phyloP scores from a whole-genome alignment of 2,329 filamentous ascomycete genomes.

The Magnaporthiopsis incrustans region DNA sequence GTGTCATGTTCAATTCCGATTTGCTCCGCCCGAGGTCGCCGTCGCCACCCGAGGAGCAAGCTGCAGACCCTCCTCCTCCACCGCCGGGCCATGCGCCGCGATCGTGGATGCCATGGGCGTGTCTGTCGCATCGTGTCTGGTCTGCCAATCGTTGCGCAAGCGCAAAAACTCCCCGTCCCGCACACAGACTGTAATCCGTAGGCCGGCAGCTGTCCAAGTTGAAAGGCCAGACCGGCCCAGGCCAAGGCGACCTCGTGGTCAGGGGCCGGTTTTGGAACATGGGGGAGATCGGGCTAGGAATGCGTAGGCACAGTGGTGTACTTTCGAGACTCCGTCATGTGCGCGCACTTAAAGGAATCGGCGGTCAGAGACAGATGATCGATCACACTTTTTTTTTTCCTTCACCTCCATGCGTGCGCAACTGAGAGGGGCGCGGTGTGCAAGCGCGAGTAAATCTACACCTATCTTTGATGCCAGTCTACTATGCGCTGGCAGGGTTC shows the following conservation, averaged over 20 bases:
- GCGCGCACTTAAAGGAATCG: background rate
- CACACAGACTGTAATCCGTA: background rate
- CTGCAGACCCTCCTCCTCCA: background rate
- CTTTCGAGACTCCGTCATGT: background rate
- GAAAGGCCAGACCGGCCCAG: background rate
- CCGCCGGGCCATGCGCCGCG: background rate
- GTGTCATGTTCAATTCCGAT: background rate
- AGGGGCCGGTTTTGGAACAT: background rate
- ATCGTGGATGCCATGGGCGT: background rate
- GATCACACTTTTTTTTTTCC: background rate
- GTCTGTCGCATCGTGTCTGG: background rate
- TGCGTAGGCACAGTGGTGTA: background rate
- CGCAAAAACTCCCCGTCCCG: background rate
- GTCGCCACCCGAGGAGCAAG: background rate
- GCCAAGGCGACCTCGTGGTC: background rate
- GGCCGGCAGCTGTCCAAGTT: background rate
- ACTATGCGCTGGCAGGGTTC: conserved; percentile 11
- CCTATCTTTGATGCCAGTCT: conserved; percentile 5
- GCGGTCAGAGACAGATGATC: background rate
- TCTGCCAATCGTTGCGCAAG: conserved; percentile 4
- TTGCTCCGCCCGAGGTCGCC: background rate
- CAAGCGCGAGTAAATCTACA: background rate
- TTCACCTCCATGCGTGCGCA: background rate
- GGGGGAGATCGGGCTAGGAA: background rate
- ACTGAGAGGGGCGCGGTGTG: too few species aligned